Evolutionary conservation across 1,284 basidiomycete species (phyloP).

Genomic region (Vanrija pseudolonga): DNA sequence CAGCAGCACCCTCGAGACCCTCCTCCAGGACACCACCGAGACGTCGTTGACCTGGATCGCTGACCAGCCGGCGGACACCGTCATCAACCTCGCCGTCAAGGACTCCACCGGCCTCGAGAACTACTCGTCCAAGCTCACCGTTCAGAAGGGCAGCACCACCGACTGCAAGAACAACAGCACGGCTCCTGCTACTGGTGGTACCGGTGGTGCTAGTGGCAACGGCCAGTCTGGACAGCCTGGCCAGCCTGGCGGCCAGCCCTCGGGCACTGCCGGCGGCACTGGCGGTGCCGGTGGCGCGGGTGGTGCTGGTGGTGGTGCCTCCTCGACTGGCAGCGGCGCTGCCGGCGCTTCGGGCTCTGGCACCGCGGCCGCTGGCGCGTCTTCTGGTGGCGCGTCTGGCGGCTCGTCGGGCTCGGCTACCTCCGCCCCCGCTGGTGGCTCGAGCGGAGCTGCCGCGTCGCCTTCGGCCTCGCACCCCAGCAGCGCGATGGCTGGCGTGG

Average conservation of each 20-base stretch:
- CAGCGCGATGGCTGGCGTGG: background rate
- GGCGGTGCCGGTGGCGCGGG: too few relatives aligned
- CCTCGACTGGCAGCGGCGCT: background rate
- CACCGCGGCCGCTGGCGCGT: background rate
- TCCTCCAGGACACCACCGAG: conserved; percentile 28
- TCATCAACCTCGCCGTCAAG: conserved; percentile 36
- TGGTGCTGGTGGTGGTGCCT: background rate
- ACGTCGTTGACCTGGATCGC: conserved; percentile 62
- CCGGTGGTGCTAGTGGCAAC: too few relatives aligned
- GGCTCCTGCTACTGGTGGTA: background rate
- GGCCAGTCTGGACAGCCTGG: too few relatives aligned
- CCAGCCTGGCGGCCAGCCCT: too few relatives aligned
- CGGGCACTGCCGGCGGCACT: too few relatives aligned
- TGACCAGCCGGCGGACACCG: conserved; percentile 55
- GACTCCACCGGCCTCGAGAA: conserved; percentile 53
- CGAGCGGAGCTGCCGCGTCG: background rate
- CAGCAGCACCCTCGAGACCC: conserved; percentile 55
- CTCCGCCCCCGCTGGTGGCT: background rate
- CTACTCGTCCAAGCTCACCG: conserved; percentile 59
- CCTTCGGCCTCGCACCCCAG: background rate
- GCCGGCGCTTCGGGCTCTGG: background rate
- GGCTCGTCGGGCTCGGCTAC: background rate
- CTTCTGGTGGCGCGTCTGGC: background rate
- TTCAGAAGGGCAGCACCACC: conserved; percentile 52
- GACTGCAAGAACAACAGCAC: conserved; percentile 22